Conservation (phyloP, 2,329 filamentous ascomycete species). For the Ophiosphaerella korrae region DNA sequence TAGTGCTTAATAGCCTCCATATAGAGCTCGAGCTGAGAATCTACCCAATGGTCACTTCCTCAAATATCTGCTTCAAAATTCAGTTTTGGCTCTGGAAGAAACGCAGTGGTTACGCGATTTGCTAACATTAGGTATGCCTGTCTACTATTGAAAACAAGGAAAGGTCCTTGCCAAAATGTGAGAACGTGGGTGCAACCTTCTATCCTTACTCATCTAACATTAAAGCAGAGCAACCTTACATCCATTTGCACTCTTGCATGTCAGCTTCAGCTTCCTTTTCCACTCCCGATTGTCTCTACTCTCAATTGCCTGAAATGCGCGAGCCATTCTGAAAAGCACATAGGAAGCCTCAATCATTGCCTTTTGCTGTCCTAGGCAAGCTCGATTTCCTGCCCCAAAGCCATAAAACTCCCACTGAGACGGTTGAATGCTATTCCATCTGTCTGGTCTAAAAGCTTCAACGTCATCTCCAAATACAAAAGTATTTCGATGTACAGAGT, state of each 20-base stretch:
- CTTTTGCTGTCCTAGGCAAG: slow-evolving; percentile 19
- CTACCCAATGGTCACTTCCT: too few relatives aligned
- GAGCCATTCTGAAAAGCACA: slow-evolving; percentile 12
- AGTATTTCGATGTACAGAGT: slow-evolving; percentile 50
- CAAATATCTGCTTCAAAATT: too few relatives aligned
- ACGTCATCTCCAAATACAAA: slow-evolving; percentile 20
- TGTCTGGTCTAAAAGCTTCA: slow-evolving; percentile 9
- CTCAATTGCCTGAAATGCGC: slow-evolving; percentile 6
- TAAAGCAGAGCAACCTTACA: slow-evolving; percentile 9
- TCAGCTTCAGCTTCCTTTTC: slow-evolving; percentile 13
- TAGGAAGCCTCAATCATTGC: slow-evolving; percentile 18
- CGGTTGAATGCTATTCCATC: slow-evolving; percentile 16
- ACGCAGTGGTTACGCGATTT: too few relatives aligned
- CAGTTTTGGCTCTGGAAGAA: too few relatives aligned
- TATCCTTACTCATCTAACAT: too few relatives aligned
- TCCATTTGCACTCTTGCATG: slow-evolving; percentile 14
- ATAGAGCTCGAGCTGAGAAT: too few relatives aligned
- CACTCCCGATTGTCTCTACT: slow-evolving; percentile 9
- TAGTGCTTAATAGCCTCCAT: too few relatives aligned
- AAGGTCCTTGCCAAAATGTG: too few relatives aligned
- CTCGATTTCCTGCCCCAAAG: slow-evolving; percentile 18
- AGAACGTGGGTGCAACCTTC: too few relatives aligned
- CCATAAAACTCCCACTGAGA: slow-evolving; percentile 14
- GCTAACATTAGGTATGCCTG: too few relatives aligned
- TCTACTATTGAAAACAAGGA: too few relatives aligned